These are phyloP conservation scores for Lathyrus sativus DNA, from an alignment of 306 rosid genomes.

Conservation along the genomic window DNA sequence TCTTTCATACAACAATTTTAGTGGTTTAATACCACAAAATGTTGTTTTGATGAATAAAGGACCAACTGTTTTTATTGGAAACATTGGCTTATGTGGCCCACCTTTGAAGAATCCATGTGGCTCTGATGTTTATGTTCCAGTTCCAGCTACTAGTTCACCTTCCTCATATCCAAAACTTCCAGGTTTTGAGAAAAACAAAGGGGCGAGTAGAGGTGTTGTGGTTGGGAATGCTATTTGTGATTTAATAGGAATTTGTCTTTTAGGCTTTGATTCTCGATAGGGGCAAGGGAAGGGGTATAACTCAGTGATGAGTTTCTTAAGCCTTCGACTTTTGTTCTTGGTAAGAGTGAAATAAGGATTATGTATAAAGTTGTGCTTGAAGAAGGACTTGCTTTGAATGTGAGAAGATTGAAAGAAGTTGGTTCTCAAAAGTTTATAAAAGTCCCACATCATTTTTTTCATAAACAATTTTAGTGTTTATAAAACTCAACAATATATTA, in stretches of 20 bases:
- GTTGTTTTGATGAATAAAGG: constrained; percentile 98
- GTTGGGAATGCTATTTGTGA: constrained; percentile 79
- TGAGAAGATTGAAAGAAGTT: constrained; percentile 94
- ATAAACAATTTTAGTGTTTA: no score
- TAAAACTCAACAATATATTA: no score
- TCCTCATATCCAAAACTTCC: constrained; percentile 78
- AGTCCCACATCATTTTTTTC: no score
- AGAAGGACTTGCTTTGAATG: constrained; percentile 84
- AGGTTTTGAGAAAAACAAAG: constrained; percentile 54
- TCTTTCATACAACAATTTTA: constrained; percentile 77
- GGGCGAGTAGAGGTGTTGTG: constrained; percentile 68
- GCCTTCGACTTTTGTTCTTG: constrained; percentile 96
- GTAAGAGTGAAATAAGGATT: constrained; percentile 93
- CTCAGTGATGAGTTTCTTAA: constrained; percentile 98
- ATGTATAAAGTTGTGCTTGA: constrained; percentile 97
- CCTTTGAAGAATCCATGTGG: constrained; percentile 91
- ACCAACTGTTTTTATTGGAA: constrained; percentile 96
- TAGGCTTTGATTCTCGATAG: no score
- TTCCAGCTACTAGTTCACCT: constrained; percentile 57
- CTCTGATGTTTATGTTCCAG: constrained; percentile 51
- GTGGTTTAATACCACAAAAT: constrained; percentile 89
- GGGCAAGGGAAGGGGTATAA: no score
- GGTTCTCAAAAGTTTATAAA: constrained; percentile 97
- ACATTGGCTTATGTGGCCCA: constrained; percentile 88
- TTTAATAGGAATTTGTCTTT: constrained; percentile 77